Percentiles rank a stretch among this genome's conserved stretches.
Evolutionary conservation across 495 filamentous ascomycete genomes (phyloP).

Genomic region (Lentithecium fluviatile): DNA sequence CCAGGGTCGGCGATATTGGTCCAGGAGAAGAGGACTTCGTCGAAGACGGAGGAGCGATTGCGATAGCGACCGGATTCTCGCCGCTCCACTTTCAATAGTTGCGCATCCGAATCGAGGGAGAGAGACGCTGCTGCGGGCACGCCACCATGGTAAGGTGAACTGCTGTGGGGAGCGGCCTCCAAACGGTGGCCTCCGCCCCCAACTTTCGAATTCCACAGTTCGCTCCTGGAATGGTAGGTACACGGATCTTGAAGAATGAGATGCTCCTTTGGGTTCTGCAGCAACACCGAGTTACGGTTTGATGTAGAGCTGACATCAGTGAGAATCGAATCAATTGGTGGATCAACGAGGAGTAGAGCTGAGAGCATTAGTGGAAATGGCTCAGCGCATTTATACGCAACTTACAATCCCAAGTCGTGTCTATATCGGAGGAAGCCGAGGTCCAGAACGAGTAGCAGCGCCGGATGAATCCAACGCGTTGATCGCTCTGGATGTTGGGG

Average conservation of each 20-base stretch:
- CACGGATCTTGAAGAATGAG: background rate
- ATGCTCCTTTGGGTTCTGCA: background rate
- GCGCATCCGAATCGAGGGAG: background rate
- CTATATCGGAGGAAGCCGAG: background rate
- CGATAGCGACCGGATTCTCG: background rate
- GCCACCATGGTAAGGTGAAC: conserved; percentile 1
- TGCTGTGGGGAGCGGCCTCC: background rate
- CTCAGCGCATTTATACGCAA: background rate
- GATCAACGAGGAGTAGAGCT: conserved; percentile 25
- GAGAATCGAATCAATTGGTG: conserved; percentile 2
- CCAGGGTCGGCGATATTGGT: conserved; percentile 3
- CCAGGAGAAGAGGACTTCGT: conserved; percentile 21
- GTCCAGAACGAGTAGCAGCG: conserved; percentile 22
- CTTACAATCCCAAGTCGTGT: conserved; percentile 14
- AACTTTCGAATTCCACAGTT: background rate
- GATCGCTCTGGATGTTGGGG: background rate
- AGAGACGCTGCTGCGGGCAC: background rate
- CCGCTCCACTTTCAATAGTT: background rate
- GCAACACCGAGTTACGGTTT: background rate
- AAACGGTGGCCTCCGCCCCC: background rate
- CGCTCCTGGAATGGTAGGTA: background rate
- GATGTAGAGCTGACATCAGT: background rate
- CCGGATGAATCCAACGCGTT: conserved; percentile 3
- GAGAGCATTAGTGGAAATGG: background rate
- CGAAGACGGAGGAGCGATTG: background rate